A percentile compares a stretch with the other conserved stretches of the same genome.
phyloP scores from a whole-genome alignment of 169 alveolate species.

The Eimeria acervulina region DNA sequence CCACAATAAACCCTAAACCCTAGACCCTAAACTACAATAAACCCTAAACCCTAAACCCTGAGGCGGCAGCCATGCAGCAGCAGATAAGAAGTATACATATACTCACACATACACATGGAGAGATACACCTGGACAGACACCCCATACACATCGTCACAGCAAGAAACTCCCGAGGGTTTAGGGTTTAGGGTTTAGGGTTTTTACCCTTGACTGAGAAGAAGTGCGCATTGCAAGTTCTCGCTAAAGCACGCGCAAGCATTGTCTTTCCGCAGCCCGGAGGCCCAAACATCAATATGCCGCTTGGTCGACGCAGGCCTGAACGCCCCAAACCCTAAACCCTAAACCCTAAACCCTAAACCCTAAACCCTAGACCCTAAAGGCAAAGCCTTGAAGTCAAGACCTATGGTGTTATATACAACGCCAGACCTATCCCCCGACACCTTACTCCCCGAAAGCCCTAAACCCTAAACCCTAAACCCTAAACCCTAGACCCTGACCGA shows the following conservation, averaged over 20 bases:
- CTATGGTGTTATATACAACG: too few species aligned
- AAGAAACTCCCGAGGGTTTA: background rate
- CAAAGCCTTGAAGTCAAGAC: background rate
- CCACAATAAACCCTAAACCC: background rate
- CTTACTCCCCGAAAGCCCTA: background rate
- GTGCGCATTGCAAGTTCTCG: conserved; percentile 92
- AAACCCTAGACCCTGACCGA: conserved; percentile 73
- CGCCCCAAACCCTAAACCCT: background rate
- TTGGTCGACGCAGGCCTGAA: conserved; percentile 95
- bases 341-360: conserved; percentile 20
- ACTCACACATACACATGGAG: background rate
- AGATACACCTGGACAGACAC: background rate
- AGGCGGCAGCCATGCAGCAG: background rate
- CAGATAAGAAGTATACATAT: too few species aligned
- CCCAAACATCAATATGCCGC: conserved; percentile 86
- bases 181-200: conserved; percentile 40
- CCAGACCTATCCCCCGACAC: background rate
- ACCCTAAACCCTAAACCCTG: conserved; percentile 15
- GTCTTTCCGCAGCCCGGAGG: conserved; percentile 98
- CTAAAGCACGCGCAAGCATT: conserved; percentile 99
- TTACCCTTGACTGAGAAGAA: conserved; percentile 86
- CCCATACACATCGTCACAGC: too few species aligned
- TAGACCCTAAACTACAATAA: background rate
- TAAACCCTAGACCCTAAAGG: background rate
- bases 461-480: conserved; percentile 44